Base-by-base conservation (phyloP, 2,329 filamentous ascomycete species). In the Cytospora paraplurivora region DNA sequence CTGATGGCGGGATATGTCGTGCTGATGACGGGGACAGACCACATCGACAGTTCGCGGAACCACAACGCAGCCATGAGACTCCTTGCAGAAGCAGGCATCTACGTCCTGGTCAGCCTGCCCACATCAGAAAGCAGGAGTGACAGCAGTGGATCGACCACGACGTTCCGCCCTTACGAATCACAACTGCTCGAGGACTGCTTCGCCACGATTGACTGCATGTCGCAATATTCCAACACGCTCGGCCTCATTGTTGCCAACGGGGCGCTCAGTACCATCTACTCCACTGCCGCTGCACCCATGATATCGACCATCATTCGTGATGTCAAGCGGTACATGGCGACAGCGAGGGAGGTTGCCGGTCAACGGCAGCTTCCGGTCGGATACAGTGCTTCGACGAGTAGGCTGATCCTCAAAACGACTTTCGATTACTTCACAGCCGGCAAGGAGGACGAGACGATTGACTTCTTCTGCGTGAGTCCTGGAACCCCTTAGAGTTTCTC, bases 191-290 rank as follows among this genome's bases (percentile, higher is more conserved):
- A 56, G 12, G 52, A 59, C 41, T 70, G 62, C 62, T 72, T 74
- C 61, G 63, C 65, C 7, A 66, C 64, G 4, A 63, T 73, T 12
- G 71, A 73, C 52, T 64, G 59, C 32, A 67, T 74, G 68, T 62
- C 69, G 3, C 63, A 58, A 10, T 73, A 74, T 55, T 32, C 63
- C 47, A 74, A 74, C 63, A 72, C 70, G 1, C 66, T 74, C 0
- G 72, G 72, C 13, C 49, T 72, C 12, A 49, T 71, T 38, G 62
- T 69, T 13, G 68, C 69, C 27, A 67, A 68, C 41, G 66, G 68
- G 15, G 59, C 65, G 35, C 64, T 73, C 38, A 67, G 62, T 59
- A 59, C 59, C 10, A 15, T 50, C 13, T 47, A 21, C 13, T 54
- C 54, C 17, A 68, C 68, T 0, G 19, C n/a, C 21, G 57, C 59